Conservation (phyloP, 164 flowering plant species). For the Kalanchoe fedtschenkoi region DNA sequence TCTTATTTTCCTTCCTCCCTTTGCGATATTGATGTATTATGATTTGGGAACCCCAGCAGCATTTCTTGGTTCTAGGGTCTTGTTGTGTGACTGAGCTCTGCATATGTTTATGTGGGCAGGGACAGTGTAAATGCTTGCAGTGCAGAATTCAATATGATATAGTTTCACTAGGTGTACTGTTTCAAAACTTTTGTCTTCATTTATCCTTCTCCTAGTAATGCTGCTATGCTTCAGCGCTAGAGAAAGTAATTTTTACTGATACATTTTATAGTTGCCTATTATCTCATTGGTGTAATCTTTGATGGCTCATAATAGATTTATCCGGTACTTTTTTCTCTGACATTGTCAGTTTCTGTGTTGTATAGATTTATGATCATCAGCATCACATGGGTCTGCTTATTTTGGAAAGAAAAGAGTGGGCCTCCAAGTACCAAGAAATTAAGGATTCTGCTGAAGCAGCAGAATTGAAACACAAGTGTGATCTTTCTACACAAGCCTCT, state of each 20-base stretch:
- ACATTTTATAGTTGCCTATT: neutral
- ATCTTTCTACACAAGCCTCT: constrained; percentile 45
- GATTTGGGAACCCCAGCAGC: neutral
- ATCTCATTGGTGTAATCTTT: neutral
- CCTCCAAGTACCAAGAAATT: constrained; percentile 52
- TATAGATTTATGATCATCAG: constrained; percentile 69
- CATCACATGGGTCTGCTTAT: constrained; percentile 92
- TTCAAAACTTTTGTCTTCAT: too few relatives aligned
- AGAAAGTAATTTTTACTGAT: neutral
- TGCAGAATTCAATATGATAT: neutral
- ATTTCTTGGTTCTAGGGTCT: too few relatives aligned
- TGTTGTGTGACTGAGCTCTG: too few relatives aligned
- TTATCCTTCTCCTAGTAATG: neutral
- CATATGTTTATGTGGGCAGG: neutral
- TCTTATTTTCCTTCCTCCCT: neutral
- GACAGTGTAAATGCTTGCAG: neutral
- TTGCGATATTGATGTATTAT: neutral
- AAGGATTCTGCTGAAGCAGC: constrained; percentile 48
- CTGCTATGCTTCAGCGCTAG: neutral
- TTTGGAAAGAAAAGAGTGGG: constrained; percentile 75
- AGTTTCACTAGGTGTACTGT: neutral
- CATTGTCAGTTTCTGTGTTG: neutral
- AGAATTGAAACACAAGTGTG: constrained; percentile 39
- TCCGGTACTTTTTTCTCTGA: neutral
- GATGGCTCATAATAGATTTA: neutral